Percentiles rank a stretch among this genome's conserved stretches.
Conservation (phyloP, 345 rosid genomes). For the Gossypium bickii region DNA sequence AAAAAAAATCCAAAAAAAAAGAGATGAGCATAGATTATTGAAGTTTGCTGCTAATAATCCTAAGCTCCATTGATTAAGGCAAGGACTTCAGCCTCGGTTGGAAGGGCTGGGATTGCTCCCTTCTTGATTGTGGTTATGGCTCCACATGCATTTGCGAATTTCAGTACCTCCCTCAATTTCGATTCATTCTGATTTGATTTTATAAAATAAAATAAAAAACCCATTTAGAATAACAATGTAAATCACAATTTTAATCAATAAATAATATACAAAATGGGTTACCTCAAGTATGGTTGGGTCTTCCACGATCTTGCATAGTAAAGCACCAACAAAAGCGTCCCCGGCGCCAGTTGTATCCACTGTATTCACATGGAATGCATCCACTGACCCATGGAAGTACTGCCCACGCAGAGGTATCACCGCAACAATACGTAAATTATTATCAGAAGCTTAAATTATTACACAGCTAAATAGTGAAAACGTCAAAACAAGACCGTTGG, state of each 20-base stretch:
- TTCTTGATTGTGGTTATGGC: slow-evolving; percentile 96
- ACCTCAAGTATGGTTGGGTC: slow-evolving; percentile 73
- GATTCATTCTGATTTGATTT: slow-evolving; percentile 51
- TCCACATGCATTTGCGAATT: slow-evolving; percentile 87
- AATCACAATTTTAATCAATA: background rate
- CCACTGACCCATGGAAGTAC: slow-evolving; percentile 77
- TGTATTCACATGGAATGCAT: slow-evolving; percentile 64
- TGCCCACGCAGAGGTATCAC: slow-evolving; percentile 16
- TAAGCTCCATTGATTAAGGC: slow-evolving; percentile 30
- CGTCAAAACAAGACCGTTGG: background rate
- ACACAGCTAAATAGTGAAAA: no score
- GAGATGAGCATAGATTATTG: background rate
- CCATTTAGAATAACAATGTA: background rate
- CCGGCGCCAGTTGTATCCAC: slow-evolving; percentile 98
- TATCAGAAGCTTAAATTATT: no score
- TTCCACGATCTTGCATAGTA: slow-evolving; percentile 71
- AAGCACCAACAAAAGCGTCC: slow-evolving; percentile 86
- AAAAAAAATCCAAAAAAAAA: no score
- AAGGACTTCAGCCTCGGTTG: slow-evolving; percentile 54
- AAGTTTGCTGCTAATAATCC: background rate
- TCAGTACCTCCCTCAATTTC: slow-evolving; percentile 67
- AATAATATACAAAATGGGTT: background rate
- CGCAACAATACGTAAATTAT: no score
- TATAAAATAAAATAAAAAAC: background rate
- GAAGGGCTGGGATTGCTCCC: slow-evolving; percentile 98